Conservation (phyloP, 83 land plant species). For the Diphasiastrum complanatum region DNA sequence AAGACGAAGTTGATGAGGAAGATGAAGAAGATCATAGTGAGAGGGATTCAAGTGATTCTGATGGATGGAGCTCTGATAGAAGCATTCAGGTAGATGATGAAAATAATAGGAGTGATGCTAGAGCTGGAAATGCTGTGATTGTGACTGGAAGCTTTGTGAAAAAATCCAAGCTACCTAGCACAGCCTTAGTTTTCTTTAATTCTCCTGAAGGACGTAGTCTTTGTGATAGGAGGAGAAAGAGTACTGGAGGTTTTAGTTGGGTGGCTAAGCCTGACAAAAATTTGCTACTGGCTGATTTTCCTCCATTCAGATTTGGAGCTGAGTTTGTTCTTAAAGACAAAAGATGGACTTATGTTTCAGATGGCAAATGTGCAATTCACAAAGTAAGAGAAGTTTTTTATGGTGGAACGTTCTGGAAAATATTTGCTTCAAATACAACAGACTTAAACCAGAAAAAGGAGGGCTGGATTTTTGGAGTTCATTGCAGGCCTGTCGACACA, state of each 20-base stretch:
- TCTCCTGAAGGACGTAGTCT: constrained; percentile 5
- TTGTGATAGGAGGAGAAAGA: constrained; percentile 23
- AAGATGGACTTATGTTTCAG: constrained; percentile 14
- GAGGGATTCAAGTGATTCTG: constrained; percentile 29
- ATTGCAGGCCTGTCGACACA: constrained; percentile 10
- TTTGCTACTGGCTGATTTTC: constrained; percentile 34
- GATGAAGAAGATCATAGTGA: constrained; percentile 36
- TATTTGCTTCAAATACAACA: constrained; percentile 8
- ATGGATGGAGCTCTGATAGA: constrained; percentile 32
- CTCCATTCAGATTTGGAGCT: constrained; percentile 39
- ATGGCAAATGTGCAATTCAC: constrained; percentile 1
- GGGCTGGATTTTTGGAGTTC: constrained; percentile 14
- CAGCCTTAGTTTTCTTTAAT: constrained; percentile 21
- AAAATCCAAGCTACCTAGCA: constrained; percentile 11
- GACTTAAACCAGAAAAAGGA: constrained; percentile 2
- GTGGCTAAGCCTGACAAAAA: constrained; percentile 29
- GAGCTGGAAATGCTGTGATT: constrained; percentile 5
- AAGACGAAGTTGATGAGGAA: constrained; percentile 27
- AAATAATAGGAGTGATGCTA: constrained; percentile 9
- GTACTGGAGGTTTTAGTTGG: constrained; percentile 39
- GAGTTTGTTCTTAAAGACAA: constrained; percentile 33
- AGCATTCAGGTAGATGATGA: constrained; percentile 22
- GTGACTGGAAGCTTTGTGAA: background rate
- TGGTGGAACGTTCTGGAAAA: constrained; percentile 34
- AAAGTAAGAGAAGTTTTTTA: constrained; percentile 21